phyloP scores from a whole-genome alignment of 768 basidiomycete species.

The Dacryopinax primogenitus region DNA sequence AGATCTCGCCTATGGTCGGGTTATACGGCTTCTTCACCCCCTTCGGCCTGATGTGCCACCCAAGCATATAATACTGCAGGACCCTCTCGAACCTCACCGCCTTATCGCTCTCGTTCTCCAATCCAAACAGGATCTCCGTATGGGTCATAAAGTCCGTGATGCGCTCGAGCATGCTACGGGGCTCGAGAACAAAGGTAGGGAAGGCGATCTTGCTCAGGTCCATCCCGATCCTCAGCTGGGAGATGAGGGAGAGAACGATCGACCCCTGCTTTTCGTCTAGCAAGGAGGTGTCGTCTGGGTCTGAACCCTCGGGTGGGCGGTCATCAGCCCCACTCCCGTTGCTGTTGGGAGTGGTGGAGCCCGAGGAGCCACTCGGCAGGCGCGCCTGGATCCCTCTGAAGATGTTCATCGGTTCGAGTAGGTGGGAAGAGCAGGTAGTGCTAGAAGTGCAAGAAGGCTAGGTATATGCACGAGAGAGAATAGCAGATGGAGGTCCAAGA shows the following conservation, averaged over 20 bases:
- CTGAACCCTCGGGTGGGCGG: conserved; percentile 64
- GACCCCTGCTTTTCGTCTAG: conserved; percentile 93
- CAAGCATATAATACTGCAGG: conserved; percentile 89
- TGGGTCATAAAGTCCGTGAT: conserved; percentile 99
- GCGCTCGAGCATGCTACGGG: conserved; percentile 91
- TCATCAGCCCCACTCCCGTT: conserved; percentile 29
- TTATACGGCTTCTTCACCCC: conserved; percentile 99
- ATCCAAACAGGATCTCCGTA: conserved; percentile 94
- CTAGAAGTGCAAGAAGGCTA: no score
- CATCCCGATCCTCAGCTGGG: conserved; percentile 90
- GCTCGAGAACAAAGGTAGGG: conserved; percentile 78
- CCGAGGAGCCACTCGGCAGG: not conserved
- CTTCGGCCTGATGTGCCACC: conserved; percentile 99
- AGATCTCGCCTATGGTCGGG: conserved; percentile 94
- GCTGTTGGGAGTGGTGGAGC: not conserved
- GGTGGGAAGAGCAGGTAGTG: not conserved
- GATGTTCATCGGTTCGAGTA: not conserved
- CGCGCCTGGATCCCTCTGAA: not conserved
- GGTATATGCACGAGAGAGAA: no score
- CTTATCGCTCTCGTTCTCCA: conserved; percentile 60
- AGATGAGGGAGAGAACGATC: conserved; percentile 72
- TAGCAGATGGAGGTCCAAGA: no score
- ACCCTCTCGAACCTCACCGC: conserved; percentile 87
- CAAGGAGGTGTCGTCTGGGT: conserved; percentile 82
- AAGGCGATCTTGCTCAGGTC: conserved; percentile 90